Evolutionary conservation across 1,284 basidiomycete genomes (phyloP), one percentile per base, ranked within the genome.

Genomic region (Amylostereum areolatum): DNA sequence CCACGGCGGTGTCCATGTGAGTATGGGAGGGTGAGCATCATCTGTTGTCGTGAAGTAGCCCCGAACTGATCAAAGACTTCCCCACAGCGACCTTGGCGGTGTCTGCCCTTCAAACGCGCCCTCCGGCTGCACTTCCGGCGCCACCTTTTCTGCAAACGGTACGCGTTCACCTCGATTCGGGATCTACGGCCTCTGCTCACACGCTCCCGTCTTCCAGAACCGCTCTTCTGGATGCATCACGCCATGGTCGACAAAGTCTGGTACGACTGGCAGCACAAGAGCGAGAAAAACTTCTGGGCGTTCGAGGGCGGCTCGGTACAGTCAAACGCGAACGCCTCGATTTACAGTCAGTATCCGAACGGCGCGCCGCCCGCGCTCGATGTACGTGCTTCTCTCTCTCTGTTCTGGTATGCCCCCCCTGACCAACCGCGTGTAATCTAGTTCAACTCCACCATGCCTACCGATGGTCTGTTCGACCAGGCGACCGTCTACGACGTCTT

Each of bases 231-330:
- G 61, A 46, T 69, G 50, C 67, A 70, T 52, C 69, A 71, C 50
- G 67, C 61, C 0, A 71, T 70, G 68, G 59, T 71, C 11, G 68
- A 70, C 53, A 68, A 67, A 52, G 50, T 70, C 5, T 72, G 68
- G 68, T 65, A 52, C 32, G 64, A 70, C 47, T 72, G 69, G 70
- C 70, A 71, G 53, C 52, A 58, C 51, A 53, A 51, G 12, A 39
- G 64, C 49, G 35, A 55, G 1, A 44, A 40, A 7, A 67, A 66
- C 57, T 57, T 55, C 46, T 59, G 57, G 53, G 58, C 58, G 27
- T 68, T 60, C 51, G 51, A 55, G 25, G 69, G 68, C 31, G 68
- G 69, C 6, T 60, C 64, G 1, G 57, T 64, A 5, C 54, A 64
- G 45, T 57, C 58, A 35, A 30, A 64, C 11, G 52, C 62, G 8